These are phyloP conservation scores for Petrea volubilis DNA, from an alignment of 257 asterid species.

Conservation along the genomic window DNA sequence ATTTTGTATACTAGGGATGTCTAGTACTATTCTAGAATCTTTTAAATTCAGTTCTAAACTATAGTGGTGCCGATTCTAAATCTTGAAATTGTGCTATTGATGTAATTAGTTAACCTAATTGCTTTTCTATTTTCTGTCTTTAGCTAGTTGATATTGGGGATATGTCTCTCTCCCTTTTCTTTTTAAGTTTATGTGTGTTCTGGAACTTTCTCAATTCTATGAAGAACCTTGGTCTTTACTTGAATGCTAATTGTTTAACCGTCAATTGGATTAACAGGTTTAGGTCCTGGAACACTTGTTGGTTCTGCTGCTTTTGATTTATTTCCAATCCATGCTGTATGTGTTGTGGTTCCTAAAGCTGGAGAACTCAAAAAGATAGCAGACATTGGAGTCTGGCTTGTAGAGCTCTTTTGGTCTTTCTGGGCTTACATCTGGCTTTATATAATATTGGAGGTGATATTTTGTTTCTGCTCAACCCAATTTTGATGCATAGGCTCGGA, in stretches of 20 bases:
- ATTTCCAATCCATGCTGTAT: slow-evolving; percentile 95
- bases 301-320: slow-evolving; percentile 99
- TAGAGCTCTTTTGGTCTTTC: slow-evolving; percentile 97
- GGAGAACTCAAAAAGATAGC: slow-evolving; percentile 92
- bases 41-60: not conserved
- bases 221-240: not conserved
- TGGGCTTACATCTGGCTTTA: slow-evolving; percentile 99
- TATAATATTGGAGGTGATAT: slow-evolving; percentile 75
- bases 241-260: slow-evolving; percentile 13
- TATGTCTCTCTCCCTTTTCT: not conserved
- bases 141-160: not conserved
- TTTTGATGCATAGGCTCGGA: not conserved
- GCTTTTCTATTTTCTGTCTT: not conserved
- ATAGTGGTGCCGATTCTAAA: not conserved
- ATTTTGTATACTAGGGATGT: not conserved
- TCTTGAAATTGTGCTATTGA: too few relatives aligned
- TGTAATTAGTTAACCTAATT: not conserved
- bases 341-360: slow-evolving; percentile 93
- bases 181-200: not conserved
- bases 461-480: slow-evolving; percentile 16
- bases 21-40: too few relatives aligned
- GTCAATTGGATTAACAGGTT: slow-evolving; percentile 47
- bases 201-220: not conserved
- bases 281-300: slow-evolving; percentile 97
- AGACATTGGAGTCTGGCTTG: slow-evolving; percentile 93